Conservation (phyloP, 345 rosid genomes). For the Camelina sativa region DNA sequence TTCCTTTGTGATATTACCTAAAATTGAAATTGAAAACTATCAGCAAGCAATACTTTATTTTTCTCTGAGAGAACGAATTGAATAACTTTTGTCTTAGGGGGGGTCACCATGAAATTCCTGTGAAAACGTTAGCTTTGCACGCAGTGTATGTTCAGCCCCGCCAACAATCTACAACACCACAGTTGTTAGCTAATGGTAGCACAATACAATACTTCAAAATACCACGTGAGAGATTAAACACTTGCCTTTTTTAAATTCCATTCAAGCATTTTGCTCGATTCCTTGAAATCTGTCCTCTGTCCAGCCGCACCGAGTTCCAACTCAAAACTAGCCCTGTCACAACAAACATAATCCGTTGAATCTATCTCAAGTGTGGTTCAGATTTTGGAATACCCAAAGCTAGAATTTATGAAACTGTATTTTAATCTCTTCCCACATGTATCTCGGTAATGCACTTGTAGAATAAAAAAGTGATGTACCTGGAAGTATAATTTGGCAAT, state of each 20-base stretch:
- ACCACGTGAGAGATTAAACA: conserved; percentile 19
- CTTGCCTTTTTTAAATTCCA: conserved; percentile 91
- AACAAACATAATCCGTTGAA: conserved; percentile 20
- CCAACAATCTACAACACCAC: conserved; percentile 71
- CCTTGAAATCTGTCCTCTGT: conserved; percentile 92
- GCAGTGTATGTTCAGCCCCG: conserved; percentile 87
- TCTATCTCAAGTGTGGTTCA: not conserved
- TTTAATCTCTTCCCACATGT: not conserved
- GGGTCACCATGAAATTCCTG: conserved; percentile 79
- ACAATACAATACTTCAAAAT: conserved; percentile 2
- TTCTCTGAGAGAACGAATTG: not conserved
- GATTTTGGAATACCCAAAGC: not conserved
- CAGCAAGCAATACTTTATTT: not conserved
- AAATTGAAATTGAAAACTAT: conserved; percentile 29
- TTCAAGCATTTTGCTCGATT: conserved; percentile 81
- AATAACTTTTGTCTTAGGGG: not conserved
- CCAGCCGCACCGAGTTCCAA: conserved; percentile 84
- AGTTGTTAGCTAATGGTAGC: conserved; percentile 17
- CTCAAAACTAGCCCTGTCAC: conserved; percentile 79
- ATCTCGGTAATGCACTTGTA: not conserved
- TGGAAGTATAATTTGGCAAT: conserved; percentile 83
- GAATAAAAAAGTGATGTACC: conserved; percentile 53
- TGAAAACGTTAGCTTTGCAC: conserved; percentile 94
- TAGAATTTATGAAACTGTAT: not conserved
- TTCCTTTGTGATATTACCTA: conserved; percentile 95